Conservation (phyloP, 306 rosid genomes). For the Abrus pulchellus region DNA sequence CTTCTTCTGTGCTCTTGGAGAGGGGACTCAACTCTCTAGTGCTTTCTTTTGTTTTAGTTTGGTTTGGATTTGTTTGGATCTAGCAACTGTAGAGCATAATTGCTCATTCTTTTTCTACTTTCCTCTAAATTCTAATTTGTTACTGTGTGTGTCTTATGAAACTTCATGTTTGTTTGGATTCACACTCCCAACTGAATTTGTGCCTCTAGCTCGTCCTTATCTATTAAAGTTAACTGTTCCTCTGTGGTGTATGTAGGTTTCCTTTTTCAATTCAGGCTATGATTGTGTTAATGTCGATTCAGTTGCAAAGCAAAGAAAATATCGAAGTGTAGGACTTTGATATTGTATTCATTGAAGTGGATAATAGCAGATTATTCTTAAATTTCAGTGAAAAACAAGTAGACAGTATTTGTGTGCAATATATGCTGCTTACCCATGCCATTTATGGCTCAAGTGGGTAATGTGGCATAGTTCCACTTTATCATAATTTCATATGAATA, state of each 20-base stretch:
- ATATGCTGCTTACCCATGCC: too few relatives aligned
- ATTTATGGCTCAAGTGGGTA: too few relatives aligned
- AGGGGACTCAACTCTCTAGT: not conserved
- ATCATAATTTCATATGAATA: too few relatives aligned
- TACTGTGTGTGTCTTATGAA: not conserved
- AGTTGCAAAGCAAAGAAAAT: not conserved
- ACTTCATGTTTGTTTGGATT: not conserved
- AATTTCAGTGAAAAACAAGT: too few relatives aligned
- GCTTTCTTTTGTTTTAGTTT: not conserved
- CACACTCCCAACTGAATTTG: not conserved
- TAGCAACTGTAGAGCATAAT: not conserved
- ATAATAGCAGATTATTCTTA: too few relatives aligned
- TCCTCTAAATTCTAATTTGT: not conserved
- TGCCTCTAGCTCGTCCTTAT: not conserved
- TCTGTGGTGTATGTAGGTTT: not conserved
- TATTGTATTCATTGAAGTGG: too few relatives aligned
- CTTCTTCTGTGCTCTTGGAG: slow-evolving; percentile 25
- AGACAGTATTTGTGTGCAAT: too few relatives aligned
- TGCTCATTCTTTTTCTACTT: not conserved
- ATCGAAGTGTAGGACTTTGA: too few relatives aligned
- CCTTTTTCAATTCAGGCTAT: not conserved
- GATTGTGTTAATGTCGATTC: not conserved
- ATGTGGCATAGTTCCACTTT: too few relatives aligned
- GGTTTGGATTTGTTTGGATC: not conserved
- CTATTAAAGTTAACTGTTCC: not conserved